These are phyloP conservation scores for Pseudogymnoascus sp. DNA, from an alignment of 2,329 filamentous ascomycete species.

Conservation along the genomic window DNA sequence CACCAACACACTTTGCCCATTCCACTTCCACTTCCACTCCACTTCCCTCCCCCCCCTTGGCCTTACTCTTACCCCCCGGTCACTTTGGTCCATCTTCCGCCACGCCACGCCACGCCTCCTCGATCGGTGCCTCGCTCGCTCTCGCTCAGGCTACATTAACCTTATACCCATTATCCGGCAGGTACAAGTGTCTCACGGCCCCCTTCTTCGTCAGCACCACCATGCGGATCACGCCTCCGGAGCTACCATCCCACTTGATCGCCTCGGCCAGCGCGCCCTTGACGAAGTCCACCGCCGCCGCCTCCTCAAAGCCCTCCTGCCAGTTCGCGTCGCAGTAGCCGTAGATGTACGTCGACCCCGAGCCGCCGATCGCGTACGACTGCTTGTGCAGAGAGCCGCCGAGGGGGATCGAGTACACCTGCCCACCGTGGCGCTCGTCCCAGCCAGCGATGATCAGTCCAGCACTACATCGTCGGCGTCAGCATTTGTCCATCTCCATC, in stretches of 20 bases:
- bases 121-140: not conserved
- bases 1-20: not conserved
- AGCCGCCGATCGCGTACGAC: slow-evolving; percentile 88
- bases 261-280: slow-evolving; percentile 86
- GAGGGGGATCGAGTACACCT: slow-evolving; percentile 94
- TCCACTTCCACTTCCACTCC: not conserved
- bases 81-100: not conserved
- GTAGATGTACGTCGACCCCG: slow-evolving; percentile 98
- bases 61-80: not conserved
- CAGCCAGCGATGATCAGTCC: slow-evolving; percentile 98
- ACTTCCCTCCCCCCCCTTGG: not conserved
- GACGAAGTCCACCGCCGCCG: slow-evolving; percentile 84
- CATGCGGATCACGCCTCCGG: slow-evolving; percentile 95
- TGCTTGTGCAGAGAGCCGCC: slow-evolving; percentile 98
- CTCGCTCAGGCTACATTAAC: slow-evolving; percentile 6
- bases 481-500: slow-evolving; percentile 13
- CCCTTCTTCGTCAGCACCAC: slow-evolving; percentile 88
- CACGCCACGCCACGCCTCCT: not conserved
- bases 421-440: slow-evolving; percentile 88
- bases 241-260: slow-evolving; percentile 99
- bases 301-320: slow-evolving; percentile 89
- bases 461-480: slow-evolving; percentile 48
- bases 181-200: slow-evolving; percentile 86
- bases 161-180: slow-evolving; percentile 80
- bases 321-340: slow-evolving; percentile 97